Conservation (phyloP, 2,329 filamentous ascomycete species). For the Venturia nashicola region DNA sequence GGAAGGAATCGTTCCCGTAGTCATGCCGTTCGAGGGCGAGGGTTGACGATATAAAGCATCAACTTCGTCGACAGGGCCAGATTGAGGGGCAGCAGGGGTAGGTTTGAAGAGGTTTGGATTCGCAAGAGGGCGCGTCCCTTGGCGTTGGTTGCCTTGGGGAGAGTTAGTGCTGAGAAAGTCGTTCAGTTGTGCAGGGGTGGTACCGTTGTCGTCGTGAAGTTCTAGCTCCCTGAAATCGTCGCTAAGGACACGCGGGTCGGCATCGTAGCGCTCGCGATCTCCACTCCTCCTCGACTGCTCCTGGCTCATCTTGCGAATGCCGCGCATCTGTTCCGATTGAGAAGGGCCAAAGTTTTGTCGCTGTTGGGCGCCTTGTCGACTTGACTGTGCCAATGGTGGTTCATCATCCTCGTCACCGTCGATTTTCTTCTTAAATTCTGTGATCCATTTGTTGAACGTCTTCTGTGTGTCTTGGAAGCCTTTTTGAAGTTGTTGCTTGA, state of each 20-base stretch:
- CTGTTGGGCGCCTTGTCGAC: constrained; percentile 18
- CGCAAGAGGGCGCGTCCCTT: constrained; percentile 52
- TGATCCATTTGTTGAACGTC: constrained; percentile 89
- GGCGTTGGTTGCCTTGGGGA: constrained; percentile 41
- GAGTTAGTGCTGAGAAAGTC: constrained; percentile 6
- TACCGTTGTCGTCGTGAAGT: constrained; percentile 49
- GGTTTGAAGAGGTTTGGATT: constrained; percentile 76
- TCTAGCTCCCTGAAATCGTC: constrained; percentile 72
- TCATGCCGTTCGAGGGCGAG: constrained; percentile 9
- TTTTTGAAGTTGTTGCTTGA: constrained; percentile 84
- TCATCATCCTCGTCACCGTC: constrained; percentile 72
- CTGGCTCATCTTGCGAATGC: constrained; percentile 25
- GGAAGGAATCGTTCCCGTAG: constrained; percentile 7
- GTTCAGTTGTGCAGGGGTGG: constrained; percentile 6
- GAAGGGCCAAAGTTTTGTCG: constrained; percentile 25
- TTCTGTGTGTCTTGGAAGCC: constrained; percentile 90
- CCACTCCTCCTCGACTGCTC: constrained; percentile 51
- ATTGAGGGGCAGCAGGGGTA: constrained; percentile 41
- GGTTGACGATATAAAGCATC: constrained; percentile 46
- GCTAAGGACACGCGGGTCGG: constrained; percentile 77
- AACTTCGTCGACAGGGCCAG: constrained; percentile 66
- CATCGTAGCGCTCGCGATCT: constrained; percentile 87
- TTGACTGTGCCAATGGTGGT: constrained; percentile 21
- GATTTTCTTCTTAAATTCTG: constrained; percentile 79
- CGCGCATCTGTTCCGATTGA: constrained; percentile 27